phyloP scores from a whole-genome alignment of 768 basidiomycete species.

The Clathrus columnatus region DNA sequence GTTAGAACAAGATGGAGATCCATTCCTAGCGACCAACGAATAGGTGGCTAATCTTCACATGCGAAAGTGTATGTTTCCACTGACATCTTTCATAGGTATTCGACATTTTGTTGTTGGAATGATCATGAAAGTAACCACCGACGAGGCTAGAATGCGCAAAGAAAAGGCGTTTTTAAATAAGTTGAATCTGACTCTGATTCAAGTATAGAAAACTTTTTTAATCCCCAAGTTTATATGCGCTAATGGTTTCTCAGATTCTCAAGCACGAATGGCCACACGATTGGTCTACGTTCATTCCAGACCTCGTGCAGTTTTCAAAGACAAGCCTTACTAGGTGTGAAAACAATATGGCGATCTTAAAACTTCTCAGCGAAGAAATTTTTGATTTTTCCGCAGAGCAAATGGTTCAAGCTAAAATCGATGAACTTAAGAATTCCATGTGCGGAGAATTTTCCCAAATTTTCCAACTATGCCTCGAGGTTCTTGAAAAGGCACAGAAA shows the following conservation, averaged over 20 bases:
- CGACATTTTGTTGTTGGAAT: slow-evolving; percentile 93
- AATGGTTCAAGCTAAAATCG: slow-evolving; percentile 97
- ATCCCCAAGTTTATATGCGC: not conserved
- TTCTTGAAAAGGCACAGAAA: slow-evolving; percentile 95
- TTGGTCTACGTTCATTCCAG: slow-evolving; percentile 96
- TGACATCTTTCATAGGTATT: slow-evolving; percentile 50
- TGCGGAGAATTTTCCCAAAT: slow-evolving; percentile 95
- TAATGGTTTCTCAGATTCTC: slow-evolving; percentile 57
- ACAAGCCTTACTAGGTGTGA: slow-evolving; percentile 94
- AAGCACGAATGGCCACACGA: slow-evolving; percentile 99
- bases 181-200: slow-evolving; percentile 91
- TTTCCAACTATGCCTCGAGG: slow-evolving; percentile 95
- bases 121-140: slow-evolving; percentile 88
- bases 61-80: not conserved
- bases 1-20: slow-evolving; percentile 95
- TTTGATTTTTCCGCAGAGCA: slow-evolving; percentile 98
- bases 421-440: slow-evolving; percentile 97
- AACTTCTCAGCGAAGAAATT: slow-evolving; percentile 95
- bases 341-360: slow-evolving; percentile 99
- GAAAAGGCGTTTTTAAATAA: slow-evolving; percentile 96
- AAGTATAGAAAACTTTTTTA: slow-evolving; percentile 40
- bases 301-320: slow-evolving; percentile 95
- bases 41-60: slow-evolving; percentile 49
- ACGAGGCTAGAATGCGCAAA: slow-evolving; percentile 78
- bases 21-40: slow-evolving; percentile 86